Evolutionary conservation across 1,139 yeast species (phyloP).

Genomic region (Magnusiomyces suaveolens): DNA sequence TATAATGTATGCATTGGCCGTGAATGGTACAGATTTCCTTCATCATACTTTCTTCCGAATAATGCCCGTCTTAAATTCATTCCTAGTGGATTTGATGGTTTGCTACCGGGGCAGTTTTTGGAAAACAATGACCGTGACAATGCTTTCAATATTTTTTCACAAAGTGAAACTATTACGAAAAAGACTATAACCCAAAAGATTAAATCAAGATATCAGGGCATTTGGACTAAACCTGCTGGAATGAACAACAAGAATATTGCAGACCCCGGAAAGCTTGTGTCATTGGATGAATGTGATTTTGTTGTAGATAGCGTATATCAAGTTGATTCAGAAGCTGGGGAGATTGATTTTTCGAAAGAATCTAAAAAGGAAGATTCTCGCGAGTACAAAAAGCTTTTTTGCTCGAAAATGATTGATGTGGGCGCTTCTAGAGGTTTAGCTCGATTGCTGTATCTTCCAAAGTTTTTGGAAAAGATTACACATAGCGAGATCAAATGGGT

Average conservation of each 20-base stretch:
- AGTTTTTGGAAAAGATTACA: not conserved
- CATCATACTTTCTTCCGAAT: conserved; percentile 67
- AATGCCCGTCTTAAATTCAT: conserved; percentile 51
- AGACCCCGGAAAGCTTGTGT: conserved; percentile 24
- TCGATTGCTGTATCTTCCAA: conserved; percentile 34
- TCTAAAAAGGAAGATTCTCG: conserved; percentile 7
- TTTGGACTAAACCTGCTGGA: conserved; percentile 39
- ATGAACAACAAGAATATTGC: conserved; percentile 65
- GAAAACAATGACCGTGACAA: conserved; percentile 32
- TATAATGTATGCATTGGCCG: conserved; percentile 65
- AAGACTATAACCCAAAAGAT: not conserved
- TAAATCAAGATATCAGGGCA: conserved; percentile 24
- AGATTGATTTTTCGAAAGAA: conserved; percentile 17
- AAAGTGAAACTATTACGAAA: not conserved
- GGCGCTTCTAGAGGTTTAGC: conserved; percentile 35
- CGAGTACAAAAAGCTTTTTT: conserved; percentile 30
- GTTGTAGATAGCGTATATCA: conserved; percentile 29
- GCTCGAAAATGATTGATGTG: conserved; percentile 33
- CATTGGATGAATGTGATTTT: conserved; percentile 28
- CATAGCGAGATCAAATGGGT: not conserved
- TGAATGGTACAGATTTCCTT: conserved; percentile 92
- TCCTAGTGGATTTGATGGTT: conserved; percentile 71
- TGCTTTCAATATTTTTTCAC: too few species aligned
- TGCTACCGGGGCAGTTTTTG: conserved; percentile 76
- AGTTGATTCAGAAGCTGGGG: conserved; percentile 21